Evolutionary conservation across 345 rosid genomes (phyloP), one percentile per base, ranked within the genome.

Genomic region (Angophora floribunda): DNA sequence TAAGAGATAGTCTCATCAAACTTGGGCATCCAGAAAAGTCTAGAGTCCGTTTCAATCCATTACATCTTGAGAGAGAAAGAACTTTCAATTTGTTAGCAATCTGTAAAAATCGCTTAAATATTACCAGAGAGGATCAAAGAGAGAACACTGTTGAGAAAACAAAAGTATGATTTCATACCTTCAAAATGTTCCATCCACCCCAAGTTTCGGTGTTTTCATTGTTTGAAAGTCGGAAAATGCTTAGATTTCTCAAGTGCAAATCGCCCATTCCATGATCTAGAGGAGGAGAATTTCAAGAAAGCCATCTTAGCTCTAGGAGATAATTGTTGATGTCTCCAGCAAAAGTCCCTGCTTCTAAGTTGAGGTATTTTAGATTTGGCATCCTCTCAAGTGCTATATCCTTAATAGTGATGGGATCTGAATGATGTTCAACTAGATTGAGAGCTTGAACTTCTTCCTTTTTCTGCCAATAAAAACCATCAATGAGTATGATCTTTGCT

Each of bases 161-260:
- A 17, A 14, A 65, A 32, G 26, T 70, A 70, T 1, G 1, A 19
- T 36, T 4, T 19, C 82, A 5, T 7, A 70, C 80, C 80, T 70
- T 70, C 3, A 70, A 70, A 70, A 70, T 70, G 45, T 8, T 70
- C 80, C 80, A 70, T 32, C 80, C 80, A 1, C 45, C 80, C 80
- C 24, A 70, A 2, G 32, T 9, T 0, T 70, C 1, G 2, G 24
- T 36, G 80, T 8, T 32, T 0, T 0, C 0, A 32, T 8, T 0
- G 7, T 16, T 1, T 2, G 47, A 32, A 70, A 36, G 44, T 70
- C 4, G 0, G 3, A 2, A 30, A 16, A 2, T 2, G 1, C 17
- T 13, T 30, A 15, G 79, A 30, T 67, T 67, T 7, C 15, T 15
- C 1, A 67, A 15, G 3, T 15, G 79, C 5, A 67, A 15, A 2